Conservation (phyloP, 2,329 filamentous ascomycete genomes). For the Xylaria hypoxylon region DNA sequence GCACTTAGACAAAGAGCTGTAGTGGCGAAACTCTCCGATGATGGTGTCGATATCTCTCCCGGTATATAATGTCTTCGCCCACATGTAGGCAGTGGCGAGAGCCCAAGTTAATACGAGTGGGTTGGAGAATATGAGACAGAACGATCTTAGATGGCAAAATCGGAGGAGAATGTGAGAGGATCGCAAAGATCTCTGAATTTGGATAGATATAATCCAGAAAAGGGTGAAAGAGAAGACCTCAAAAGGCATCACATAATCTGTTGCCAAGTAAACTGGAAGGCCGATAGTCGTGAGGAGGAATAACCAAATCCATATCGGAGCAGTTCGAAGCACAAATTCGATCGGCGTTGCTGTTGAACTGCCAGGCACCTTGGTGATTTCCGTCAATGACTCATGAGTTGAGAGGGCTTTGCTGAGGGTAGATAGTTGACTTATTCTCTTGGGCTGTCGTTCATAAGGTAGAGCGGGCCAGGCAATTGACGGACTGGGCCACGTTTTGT, state of each 20-base stretch:
- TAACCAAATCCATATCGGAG: conserved; percentile 47
- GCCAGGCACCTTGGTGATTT: conserved; percentile 26
- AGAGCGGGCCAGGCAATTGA: conserved; percentile 44
- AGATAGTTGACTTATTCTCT: conserved; percentile 36
- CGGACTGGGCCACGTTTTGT: conserved; percentile 45
- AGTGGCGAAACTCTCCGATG: conserved; percentile 44
- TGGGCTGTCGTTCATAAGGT: conserved; percentile 31
- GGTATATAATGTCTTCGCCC: conserved; percentile 45
- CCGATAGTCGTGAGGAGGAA: conserved; percentile 45
- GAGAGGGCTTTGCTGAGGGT: conserved; percentile 34
- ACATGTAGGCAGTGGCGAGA: conserved; percentile 48
- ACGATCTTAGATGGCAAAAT: conserved; percentile 35
- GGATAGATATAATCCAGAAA: conserved; percentile 47
- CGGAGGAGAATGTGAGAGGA: conserved; percentile 37
- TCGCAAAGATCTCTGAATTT: conserved; percentile 47
- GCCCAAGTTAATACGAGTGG: conserved; percentile 47
- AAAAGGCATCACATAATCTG: conserved; percentile 46
- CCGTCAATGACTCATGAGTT: conserved; percentile 36
- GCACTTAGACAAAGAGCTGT: conserved; percentile 44
- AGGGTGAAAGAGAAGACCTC: conserved; percentile 47
- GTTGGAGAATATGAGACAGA: conserved; percentile 46
- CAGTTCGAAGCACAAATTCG: conserved; percentile 43
- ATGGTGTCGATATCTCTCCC: conserved; percentile 39
- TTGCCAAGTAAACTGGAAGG: conserved; percentile 45
- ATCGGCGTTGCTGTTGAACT: conserved; percentile 21